These are phyloP conservation scores for Pestalotiopsis sp. DNA, from an alignment of 2,329 filamentous ascomycete species.

Conservation along the genomic window DNA sequence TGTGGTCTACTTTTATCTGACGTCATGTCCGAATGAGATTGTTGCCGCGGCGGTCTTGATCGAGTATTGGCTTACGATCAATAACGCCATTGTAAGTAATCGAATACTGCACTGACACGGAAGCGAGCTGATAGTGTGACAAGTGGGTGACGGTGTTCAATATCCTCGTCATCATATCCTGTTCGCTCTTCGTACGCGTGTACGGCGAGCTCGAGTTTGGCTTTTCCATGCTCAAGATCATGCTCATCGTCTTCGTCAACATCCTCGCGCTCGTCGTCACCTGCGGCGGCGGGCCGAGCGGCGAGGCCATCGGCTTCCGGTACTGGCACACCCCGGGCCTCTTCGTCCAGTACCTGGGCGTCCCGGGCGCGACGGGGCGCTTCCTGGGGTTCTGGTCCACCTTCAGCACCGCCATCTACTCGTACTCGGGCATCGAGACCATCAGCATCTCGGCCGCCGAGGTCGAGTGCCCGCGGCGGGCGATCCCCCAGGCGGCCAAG, in stretches of 20 bases:
- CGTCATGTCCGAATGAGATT: constrained; percentile 32
- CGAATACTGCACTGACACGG: accelerated
- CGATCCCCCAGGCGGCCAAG: constrained; percentile 35
- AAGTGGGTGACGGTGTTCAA: constrained; percentile 27
- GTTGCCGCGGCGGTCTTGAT: constrained; percentile 29
- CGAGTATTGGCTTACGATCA: constrained; percentile 15
- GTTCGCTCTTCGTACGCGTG: background rate
- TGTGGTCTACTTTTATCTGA: constrained; percentile 31
- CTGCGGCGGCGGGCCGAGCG: constrained; percentile 50
- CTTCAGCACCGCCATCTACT: constrained; percentile 31
- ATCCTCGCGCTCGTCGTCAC: constrained; percentile 51
- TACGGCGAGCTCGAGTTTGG: constrained; percentile 16
- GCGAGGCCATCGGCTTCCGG: constrained; percentile 51
- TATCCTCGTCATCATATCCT: background rate
- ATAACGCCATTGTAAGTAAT: constrained; percentile 20
- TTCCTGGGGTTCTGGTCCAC: constrained; percentile 42
- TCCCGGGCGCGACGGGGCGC: constrained; percentile 30
- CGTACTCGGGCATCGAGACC: constrained; percentile 34
- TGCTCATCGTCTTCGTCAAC: constrained; percentile 50
- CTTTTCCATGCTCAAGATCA: constrained; percentile 15
- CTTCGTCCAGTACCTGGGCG: constrained; percentile 43
- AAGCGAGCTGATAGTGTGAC: background rate
- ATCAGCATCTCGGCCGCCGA: constrained; percentile 42
- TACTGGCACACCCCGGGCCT: constrained; percentile 54
- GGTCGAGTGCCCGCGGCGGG: constrained; percentile 37